Evolutionary conservation across 768 basidiomycete species (phyloP).

Genomic region (Rhizopogon vesiculosus): DNA sequence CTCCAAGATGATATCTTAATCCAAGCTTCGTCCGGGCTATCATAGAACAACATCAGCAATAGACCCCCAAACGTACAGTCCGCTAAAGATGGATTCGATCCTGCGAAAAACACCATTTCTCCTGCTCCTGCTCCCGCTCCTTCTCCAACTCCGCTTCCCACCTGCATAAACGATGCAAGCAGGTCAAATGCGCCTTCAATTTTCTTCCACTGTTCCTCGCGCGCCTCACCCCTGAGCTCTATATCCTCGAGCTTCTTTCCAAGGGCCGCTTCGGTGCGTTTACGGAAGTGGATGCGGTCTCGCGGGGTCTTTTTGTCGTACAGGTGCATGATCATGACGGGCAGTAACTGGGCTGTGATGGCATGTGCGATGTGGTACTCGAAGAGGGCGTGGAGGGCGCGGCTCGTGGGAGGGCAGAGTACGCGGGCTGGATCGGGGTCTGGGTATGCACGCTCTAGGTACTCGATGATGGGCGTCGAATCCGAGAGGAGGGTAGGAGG

Average conservation of each 20-base stretch:
- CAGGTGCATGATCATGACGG: constrained; percentile 17
- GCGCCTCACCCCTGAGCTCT: constrained; percentile 13
- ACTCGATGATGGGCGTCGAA: constrained; percentile 31
- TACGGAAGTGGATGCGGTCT: constrained; percentile 13
- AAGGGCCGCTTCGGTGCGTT: constrained; percentile 9
- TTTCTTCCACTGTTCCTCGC: constrained; percentile 18
- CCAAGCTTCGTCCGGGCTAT: constrained; percentile 25
- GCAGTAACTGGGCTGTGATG: constrained; percentile 10
- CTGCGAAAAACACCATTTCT: constrained; percentile 11
- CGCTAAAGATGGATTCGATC: constrained; percentile 15
- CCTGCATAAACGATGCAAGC: constrained; percentile 3
- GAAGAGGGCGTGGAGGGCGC: constrained; percentile 19
- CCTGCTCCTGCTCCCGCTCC: background rate
- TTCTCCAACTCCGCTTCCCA: constrained; percentile 5
- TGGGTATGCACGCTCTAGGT: constrained; percentile 28
- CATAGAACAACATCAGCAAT: constrained; percentile 17
- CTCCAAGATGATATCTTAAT: constrained; percentile 20
- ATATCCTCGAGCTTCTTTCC: constrained; percentile 7
- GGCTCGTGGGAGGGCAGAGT: constrained; percentile 16
- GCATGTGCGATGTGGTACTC: constrained; percentile 12
- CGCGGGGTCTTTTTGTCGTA: constrained; percentile 18
- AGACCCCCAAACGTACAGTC: constrained; percentile 24
- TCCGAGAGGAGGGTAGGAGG: constrained; percentile 25
- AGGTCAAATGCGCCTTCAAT: constrained; percentile 14
- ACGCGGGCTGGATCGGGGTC: constrained; percentile 8